Conservation (phyloP, 2,329 filamentous ascomycete genomes). For the Penicillium concentricum region DNA sequence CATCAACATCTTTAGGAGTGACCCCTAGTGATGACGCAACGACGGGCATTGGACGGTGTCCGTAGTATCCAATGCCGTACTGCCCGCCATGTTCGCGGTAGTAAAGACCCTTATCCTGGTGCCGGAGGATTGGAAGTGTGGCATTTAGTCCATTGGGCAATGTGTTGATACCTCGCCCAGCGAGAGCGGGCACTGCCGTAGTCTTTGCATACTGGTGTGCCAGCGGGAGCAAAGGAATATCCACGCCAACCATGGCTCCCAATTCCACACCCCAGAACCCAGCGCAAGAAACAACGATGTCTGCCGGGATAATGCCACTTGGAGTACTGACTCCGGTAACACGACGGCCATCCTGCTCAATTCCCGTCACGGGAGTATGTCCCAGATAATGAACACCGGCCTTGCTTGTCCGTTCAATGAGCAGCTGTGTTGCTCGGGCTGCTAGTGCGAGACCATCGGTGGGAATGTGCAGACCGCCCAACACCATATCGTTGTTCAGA, state of each 20-base stretch:
- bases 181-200: slow-evolving; percentile 49
- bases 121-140: slow-evolving; percentile 57
- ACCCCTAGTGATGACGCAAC: slow-evolving; percentile 54
- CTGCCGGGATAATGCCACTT: slow-evolving; percentile 53
- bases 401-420: slow-evolving; percentile 57
- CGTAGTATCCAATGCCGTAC: slow-evolving; percentile 64
- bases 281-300: slow-evolving; percentile 62
- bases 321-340: slow-evolving; percentile 59
- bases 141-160: slow-evolving; percentile 54
- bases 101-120: slow-evolving; percentile 65
- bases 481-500: slow-evolving; percentile 53
- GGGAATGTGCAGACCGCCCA: slow-evolving; percentile 61
- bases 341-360: slow-evolving; percentile 49
- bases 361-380: slow-evolving; percentile 58
- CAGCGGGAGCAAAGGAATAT: slow-evolving; percentile 60
- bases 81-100: slow-evolving; percentile 64
- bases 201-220: slow-evolving; percentile 66
- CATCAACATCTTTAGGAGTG: slow-evolving; percentile 55
- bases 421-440: slow-evolving; percentile 60
- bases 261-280: slow-evolving; percentile 67
- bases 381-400: slow-evolving; percentile 61
- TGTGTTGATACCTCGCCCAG: slow-evolving; percentile 40
- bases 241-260: slow-evolving; percentile 59
- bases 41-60: slow-evolving; percentile 62
- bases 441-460: slow-evolving; percentile 62